Percentiles rank a stretch among this genome's conserved stretches.
phyloP scores from a whole-genome alignment of 768 basidiomycete species.

The Suillus decipiens region DNA sequence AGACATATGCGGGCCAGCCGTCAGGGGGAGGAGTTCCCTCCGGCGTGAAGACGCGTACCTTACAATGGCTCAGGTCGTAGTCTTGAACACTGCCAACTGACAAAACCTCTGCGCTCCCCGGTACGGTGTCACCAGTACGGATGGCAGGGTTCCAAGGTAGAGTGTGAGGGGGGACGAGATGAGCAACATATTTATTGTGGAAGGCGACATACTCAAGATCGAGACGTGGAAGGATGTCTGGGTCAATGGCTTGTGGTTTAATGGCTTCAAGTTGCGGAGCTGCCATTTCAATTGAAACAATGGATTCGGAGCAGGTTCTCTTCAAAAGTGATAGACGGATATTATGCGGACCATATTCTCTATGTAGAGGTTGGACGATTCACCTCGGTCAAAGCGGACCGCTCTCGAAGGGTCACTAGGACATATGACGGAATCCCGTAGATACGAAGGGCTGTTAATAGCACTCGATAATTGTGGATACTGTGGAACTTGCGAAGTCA shows the following conservation, averaged over 20 bases:
- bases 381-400: constrained; percentile 11
- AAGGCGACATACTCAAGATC: constrained; percentile 70
- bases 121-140: constrained; percentile 53
- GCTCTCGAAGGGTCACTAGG: constrained; percentile 9
- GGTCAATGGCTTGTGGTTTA: constrained; percentile 55
- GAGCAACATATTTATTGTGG: constrained; percentile 51
- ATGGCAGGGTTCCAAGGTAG: constrained; percentile 62
- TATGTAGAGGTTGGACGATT: not conserved
- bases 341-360: not conserved
- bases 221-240: constrained; percentile 55
- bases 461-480: not conserved
- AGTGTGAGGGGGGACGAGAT: constrained; percentile 52
- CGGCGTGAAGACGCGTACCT: constrained; percentile 67
- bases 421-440: constrained; percentile 10
- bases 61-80: constrained; percentile 50
- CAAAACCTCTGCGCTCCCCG: constrained; percentile 58
- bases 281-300: constrained; percentile 17
- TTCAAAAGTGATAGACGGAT: not conserved
- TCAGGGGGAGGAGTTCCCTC: constrained; percentile 43
- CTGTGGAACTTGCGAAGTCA: not conserved
- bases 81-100: constrained; percentile 58
- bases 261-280: constrained; percentile 8
- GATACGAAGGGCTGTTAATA: not conserved
- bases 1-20: constrained; percentile 76
- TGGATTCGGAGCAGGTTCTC: not conserved